Percentiles rank a stretch among this genome's conserved stretches.
Evolutionary conservation across 495 filamentous ascomycete genomes (phyloP).

Genomic region (Cercophora scortea): DNA sequence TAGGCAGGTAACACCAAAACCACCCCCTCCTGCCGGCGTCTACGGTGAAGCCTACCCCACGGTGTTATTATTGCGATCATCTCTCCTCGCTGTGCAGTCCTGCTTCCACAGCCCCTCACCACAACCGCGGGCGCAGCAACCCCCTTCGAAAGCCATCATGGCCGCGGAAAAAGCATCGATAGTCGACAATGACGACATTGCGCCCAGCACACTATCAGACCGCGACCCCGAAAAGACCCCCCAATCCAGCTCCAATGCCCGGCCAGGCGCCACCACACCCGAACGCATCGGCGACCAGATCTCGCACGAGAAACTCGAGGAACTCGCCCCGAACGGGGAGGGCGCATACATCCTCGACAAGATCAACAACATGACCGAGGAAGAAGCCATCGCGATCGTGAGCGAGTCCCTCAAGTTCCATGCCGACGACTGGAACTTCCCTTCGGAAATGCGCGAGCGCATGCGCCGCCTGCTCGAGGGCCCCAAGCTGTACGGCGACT

Average conservation of each 20-base stretch:
- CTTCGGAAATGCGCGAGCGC: conserved; percentile 21
- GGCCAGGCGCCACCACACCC: neutral
- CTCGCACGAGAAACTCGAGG: conserved; percentile 26
- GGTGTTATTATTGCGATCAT: neutral
- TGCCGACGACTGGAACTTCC: conserved; percentile 33
- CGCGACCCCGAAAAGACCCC: conserved; percentile 25
- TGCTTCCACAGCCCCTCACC: neutral
- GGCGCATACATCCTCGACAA: conserved; percentile 29
- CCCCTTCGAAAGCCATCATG: neutral
- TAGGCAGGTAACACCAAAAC: too few species aligned
- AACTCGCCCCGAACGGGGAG: conserved; percentile 29
- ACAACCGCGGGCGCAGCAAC: neutral
- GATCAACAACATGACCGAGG: conserved; percentile 29
- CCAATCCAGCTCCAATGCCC: neutral
- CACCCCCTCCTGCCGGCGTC: too few species aligned
- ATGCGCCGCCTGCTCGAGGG: conserved; percentile 22
- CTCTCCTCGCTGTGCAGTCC: neutral
- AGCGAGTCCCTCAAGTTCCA: conserved; percentile 22
- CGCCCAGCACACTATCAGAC: neutral
- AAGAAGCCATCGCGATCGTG: conserved; percentile 28
- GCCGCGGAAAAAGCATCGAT: conserved; percentile 3
- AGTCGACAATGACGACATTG: conserved; percentile 10
- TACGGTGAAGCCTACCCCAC: neutral
- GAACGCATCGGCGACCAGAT: conserved; percentile 22
- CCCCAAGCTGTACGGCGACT: conserved; percentile 26